Conservation (phyloP, 495 filamentous ascomycete genomes). For the Hyaloscypha variabilis region DNA sequence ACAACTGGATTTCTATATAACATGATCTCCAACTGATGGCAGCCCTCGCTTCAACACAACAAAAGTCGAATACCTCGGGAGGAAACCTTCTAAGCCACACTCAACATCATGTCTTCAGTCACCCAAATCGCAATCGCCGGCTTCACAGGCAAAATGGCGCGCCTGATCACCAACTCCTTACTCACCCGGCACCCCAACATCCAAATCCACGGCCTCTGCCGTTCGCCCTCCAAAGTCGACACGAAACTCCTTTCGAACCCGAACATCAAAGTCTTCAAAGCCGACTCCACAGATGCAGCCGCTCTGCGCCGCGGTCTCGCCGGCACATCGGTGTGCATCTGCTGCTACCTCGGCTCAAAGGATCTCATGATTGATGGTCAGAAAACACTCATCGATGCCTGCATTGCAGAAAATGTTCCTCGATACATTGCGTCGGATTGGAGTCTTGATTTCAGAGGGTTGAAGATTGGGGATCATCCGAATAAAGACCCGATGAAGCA, state of each 20-base stretch:
- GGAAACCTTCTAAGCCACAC: no score
- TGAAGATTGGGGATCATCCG: conserved; percentile 40
- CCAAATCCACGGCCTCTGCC: conserved; percentile 35
- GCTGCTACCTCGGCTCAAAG: conserved; percentile 45
- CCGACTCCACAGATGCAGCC: conserved; percentile 26
- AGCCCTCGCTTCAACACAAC: no score
- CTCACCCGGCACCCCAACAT: conserved; percentile 30
- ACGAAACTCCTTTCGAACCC: conserved; percentile 23
- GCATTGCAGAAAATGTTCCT: conserved; percentile 39
- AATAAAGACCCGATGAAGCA: conserved; percentile 49
- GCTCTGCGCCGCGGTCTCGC: conserved; percentile 28
- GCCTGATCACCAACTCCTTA: conserved; percentile 30
- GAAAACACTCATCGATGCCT: conserved; percentile 47
- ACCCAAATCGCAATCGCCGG: conserved; percentile 35
- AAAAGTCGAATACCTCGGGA: no score
- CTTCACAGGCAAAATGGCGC: conserved; percentile 38
- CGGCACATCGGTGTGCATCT: conserved; percentile 37
- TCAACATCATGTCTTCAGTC: not conserved
- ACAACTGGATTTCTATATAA: no score
- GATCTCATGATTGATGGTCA: conserved; percentile 49
- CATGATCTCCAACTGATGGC: no score
- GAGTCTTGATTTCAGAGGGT: conserved; percentile 42
- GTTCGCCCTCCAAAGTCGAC: conserved; percentile 36
- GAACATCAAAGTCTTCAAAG: conserved; percentile 25
- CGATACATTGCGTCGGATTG: conserved; percentile 50